Evolutionary conservation across 2,329 filamentous ascomycete species (phyloP).

Genomic region (Gnomoniopsis sp.): DNA sequence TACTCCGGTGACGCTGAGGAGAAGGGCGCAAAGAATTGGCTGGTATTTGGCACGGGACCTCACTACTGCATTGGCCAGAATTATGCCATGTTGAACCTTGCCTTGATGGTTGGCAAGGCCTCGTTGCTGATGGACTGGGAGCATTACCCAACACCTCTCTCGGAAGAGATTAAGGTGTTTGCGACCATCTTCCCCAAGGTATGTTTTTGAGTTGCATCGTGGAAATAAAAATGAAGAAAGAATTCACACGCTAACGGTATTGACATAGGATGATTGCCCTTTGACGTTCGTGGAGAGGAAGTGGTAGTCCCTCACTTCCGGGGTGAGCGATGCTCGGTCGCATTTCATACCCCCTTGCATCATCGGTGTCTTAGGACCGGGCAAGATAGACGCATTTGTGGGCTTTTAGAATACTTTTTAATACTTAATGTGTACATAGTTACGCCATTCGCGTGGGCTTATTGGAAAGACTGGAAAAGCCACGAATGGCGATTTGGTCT

Average conservation of each 20-base stretch:
- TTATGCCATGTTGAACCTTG: conserved; percentile 86
- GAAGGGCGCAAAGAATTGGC: conserved; percentile 85
- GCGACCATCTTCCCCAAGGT: conserved; percentile 97
- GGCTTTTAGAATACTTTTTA: background rate
- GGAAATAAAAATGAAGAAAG: background rate
- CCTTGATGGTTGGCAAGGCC: conserved; percentile 86
- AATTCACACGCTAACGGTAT: conserved; percentile 14
- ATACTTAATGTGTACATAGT: conserved; percentile 18
- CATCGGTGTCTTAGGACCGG: background rate
- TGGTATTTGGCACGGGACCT: conserved; percentile 92
- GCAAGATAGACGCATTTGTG: background rate
- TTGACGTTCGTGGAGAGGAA: conserved; percentile 64
- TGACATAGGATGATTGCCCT: conserved; percentile 72
- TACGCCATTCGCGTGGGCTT: background rate
- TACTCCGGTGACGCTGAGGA: conserved; percentile 85
- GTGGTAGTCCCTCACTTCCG: conserved; percentile 32
- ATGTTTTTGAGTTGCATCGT: conserved; percentile 32
- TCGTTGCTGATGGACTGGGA: conserved; percentile 84
- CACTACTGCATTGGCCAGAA: conserved; percentile 96
- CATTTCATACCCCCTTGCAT: background rate
- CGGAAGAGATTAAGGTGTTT: conserved; percentile 97
- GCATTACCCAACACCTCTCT: conserved; percentile 77
- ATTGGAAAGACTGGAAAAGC: background rate
- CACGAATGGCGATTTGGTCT: background rate
- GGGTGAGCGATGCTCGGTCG: background rate